Conservation (phyloP, 2,329 filamentous ascomycete species). For the Sporothrix brunneoviolacea region DNA sequence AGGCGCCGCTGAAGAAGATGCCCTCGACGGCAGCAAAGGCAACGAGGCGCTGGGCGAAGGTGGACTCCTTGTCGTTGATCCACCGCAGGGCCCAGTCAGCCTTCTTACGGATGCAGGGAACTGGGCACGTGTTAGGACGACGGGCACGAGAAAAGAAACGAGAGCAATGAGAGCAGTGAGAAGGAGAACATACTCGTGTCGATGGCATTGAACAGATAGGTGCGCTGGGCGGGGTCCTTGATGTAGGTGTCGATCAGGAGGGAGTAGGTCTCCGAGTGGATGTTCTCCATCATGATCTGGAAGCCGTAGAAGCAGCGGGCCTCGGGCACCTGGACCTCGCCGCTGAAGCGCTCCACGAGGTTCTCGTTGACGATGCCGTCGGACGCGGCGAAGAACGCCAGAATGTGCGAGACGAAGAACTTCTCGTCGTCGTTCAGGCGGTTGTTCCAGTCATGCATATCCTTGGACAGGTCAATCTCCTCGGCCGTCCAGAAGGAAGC, state of each 20-base stretch:
- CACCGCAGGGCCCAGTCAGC: slow-evolving; percentile 94
- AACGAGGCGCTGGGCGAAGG: slow-evolving; percentile 90
- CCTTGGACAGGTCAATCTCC: slow-evolving; percentile 98
- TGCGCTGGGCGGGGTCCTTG: slow-evolving; percentile 91
- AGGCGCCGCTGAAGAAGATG: slow-evolving; percentile 99
- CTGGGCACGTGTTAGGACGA: slow-evolving; percentile 54
- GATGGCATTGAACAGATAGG: slow-evolving; percentile 95
- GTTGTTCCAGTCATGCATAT: slow-evolving; percentile 99
- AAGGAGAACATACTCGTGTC: slow-evolving; percentile 73
- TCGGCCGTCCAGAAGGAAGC: slow-evolving; percentile 99
- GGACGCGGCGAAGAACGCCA: slow-evolving; percentile 97
- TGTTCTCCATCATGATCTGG: slow-evolving; percentile 99
- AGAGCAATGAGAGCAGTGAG: background rate
- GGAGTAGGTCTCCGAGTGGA: slow-evolving; percentile 99
- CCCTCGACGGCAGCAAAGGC: slow-evolving; percentile 97
- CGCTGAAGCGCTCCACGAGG: slow-evolving; percentile 93
- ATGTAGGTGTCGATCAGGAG: slow-evolving; percentile 99
- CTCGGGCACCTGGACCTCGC: slow-evolving; percentile 94
- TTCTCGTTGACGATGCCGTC: slow-evolving; percentile 99
- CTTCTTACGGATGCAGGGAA: slow-evolving; percentile 97
- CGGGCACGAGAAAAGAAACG: slow-evolving; percentile 18
- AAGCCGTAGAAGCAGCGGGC: slow-evolving; percentile 99
- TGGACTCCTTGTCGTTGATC: slow-evolving; percentile 90
- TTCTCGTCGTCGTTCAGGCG: slow-evolving; percentile 92
- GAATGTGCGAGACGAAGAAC: slow-evolving; percentile 96